These are phyloP conservation scores for Plectosphaerella plurivora DNA, from an alignment of 2,329 filamentous ascomycete species.

Conservation along the genomic window DNA sequence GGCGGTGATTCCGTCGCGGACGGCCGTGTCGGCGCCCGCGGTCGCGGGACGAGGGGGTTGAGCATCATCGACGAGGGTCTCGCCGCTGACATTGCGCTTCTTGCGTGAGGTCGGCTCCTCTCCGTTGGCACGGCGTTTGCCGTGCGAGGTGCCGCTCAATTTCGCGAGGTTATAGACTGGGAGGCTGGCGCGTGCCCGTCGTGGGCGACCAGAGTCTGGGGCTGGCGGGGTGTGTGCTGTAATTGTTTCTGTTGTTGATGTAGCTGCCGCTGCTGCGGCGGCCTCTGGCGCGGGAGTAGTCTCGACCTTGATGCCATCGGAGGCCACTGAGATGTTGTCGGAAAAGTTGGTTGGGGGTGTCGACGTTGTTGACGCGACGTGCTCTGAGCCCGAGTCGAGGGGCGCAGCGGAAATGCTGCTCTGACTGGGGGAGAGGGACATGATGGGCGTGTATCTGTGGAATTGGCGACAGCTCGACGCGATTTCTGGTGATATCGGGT, in stretches of 20 bases:
- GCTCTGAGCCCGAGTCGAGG: constrained; percentile 35
- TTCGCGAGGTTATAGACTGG: constrained; percentile 64
- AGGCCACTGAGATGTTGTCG: constrained; percentile 56
- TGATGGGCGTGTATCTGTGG: constrained; percentile 16
- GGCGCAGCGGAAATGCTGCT: constrained; percentile 22
- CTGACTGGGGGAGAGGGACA: constrained; percentile 19
- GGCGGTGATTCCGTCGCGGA: constrained; percentile 39
- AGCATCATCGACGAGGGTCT: constrained; percentile 24
- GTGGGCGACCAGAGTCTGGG: constrained; percentile 39
- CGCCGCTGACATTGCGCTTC: constrained; percentile 41
- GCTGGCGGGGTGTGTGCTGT: constrained; percentile 13
- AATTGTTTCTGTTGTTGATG: background rate
- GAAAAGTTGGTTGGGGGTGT: constrained; percentile 65
- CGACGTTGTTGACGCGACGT: constrained; percentile 53
- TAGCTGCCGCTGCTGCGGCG: too few species aligned
- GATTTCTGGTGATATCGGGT: background rate
- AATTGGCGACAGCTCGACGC: background rate
- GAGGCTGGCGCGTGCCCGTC: constrained; percentile 49
- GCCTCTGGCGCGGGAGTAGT: constrained; percentile 10
- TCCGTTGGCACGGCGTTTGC: constrained; percentile 48
- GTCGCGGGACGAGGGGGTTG: background rate
- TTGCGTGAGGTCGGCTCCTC: constrained; percentile 39
- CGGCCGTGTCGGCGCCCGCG: constrained; percentile 16
- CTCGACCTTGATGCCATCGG: constrained; percentile 33
- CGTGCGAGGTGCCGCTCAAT: constrained; percentile 59